Base-by-base conservation (phyloP, 306 rosid genomes). In the Rosa rugosa region DNA sequence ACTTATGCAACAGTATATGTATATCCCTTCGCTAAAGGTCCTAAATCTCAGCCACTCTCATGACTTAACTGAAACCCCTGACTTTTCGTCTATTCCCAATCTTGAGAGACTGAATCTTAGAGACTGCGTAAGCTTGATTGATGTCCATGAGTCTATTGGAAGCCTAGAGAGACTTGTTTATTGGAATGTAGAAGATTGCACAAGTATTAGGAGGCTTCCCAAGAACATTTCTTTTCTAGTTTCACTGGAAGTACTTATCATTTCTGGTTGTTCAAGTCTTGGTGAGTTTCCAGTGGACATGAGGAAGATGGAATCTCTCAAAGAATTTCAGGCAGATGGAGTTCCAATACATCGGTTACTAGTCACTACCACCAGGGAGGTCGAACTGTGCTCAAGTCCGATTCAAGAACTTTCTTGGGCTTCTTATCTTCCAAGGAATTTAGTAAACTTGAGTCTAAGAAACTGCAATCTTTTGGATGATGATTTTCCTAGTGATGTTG, bases 31-130 rank as follows among this genome's bases (percentile, higher is more conserved):
- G 0, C 49, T 78, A 42, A 78, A 78, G 56, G 25, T 44, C 44
- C 76, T 78, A 49, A 23, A 78, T 14, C 40, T 78, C 10, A 57
- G 81, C 25, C 81, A 78, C 31, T 78, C 71, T 50, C 44, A 70
- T 25, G 14, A 12, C 47, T 59, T 78, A 2, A 57, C 6, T 14
- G 14, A 57, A 17, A 25, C 49, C 4, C 56, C 69, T 6, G 67
- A 70, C 62, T 70, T 78, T 53, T 68, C 76, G 7, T 6, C 1
- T 9, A 23, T 69, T 25, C 71, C 81, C 14, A 57, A 45, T 46
- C 76, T 78, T 5, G 76, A 70, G 49, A n/a, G 59, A 50, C 22
- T 78, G 49, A 7, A 40, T 22, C 81, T 78, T 25, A 44, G 6
- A 17, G 67, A 70, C 12, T 78, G 81, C 12, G 25, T 5, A 31